Percentiles rank a stretch among this genome's conserved stretches.
These are phyloP conservation scores for Allium cepa DNA, from an alignment of 106 monocot genomes.

Conservation along the genomic window DNA sequence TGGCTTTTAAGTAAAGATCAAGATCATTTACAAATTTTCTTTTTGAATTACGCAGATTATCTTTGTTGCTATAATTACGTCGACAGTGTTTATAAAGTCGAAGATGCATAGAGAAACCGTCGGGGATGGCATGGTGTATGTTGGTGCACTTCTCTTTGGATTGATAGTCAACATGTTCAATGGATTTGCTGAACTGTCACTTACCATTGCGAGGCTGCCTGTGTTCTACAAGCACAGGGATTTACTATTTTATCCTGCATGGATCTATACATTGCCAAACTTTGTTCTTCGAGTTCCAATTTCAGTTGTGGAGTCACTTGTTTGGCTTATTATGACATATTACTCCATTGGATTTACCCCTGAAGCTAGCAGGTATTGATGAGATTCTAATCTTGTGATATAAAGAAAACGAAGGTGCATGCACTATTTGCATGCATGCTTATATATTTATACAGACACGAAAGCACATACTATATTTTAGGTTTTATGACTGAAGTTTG, in stretches of 20 bases:
- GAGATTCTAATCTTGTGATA: neutral
- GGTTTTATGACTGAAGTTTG: neutral
- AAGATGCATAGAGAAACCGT: constrained; percentile 31
- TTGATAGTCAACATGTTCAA: constrained; percentile 66
- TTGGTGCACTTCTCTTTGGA: constrained; percentile 57
- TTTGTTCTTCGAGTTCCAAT: constrained; percentile 52
- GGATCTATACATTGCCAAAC: constrained; percentile 62
- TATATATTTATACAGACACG: neutral
- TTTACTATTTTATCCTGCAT: constrained; percentile 69
- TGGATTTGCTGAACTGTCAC: constrained; percentile 59
- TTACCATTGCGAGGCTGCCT: constrained; percentile 50
- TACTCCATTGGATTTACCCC: constrained; percentile 71
- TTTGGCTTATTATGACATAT: constrained; percentile 61
- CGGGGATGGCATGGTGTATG: constrained; percentile 39
- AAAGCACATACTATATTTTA: neutral
- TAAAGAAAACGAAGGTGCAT: too few species aligned
- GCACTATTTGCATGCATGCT: neutral
- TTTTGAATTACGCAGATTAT: constrained; percentile 23
- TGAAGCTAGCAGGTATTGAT: constrained; percentile 44
- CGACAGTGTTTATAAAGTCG: constrained; percentile 44
- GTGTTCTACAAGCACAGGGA: constrained; percentile 90
- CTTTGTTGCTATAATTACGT: constrained; percentile 29
- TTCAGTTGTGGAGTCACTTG: constrained; percentile 52
- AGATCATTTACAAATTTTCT: neutral
- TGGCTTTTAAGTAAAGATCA: too few species aligned